These are phyloP conservation scores for Chaetomiaceae sp. DNA, from an alignment of 2,329 filamentous ascomycete species.

Conservation along the genomic window DNA sequence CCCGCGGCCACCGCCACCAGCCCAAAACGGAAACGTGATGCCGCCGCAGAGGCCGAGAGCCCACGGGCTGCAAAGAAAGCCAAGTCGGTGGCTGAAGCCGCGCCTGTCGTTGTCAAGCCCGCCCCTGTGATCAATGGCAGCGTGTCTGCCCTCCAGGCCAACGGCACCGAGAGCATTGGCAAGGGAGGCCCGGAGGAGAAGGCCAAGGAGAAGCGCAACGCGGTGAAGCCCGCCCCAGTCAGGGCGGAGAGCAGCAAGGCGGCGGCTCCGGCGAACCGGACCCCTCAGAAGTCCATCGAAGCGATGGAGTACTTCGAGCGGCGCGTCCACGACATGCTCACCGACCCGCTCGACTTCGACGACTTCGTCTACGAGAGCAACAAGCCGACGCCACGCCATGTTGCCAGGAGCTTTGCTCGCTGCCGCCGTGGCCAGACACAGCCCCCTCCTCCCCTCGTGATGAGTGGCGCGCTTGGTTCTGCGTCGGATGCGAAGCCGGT, in stretches of 20 bases:
- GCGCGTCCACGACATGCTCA: conserved; percentile 21
- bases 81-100: background rate
- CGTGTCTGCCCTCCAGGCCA: background rate
- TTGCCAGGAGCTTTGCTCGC: conserved; percentile 4
- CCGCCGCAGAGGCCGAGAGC: background rate
- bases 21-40: conserved; percentile 8
- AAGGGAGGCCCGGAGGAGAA: conserved; percentile 9
- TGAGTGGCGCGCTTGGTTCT: conserved; percentile 19
- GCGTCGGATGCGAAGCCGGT: background rate
- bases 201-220: background rate
- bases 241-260: conserved; percentile 2
- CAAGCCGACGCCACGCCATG: conserved; percentile 1
- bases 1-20: background rate
- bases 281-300: background rate
- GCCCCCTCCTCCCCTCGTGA: conserved; percentile 8
- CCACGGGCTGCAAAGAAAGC: background rate
- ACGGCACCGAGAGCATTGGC: conserved; percentile 5
- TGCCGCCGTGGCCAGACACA: conserved; percentile 10
- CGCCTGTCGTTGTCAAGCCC: background rate
- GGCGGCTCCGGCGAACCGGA: background rate
- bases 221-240: background rate
- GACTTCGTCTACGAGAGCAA: conserved; percentile 20
- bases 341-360: conserved; percentile 23
- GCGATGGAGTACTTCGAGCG: conserved; percentile 18
- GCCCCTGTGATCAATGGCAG: background rate